A percentile compares a stretch with the other conserved stretches of the same genome.
Conservation (phyloP, 2,329 filamentous ascomycete genomes). For the Aspergillus luchuensis region DNA sequence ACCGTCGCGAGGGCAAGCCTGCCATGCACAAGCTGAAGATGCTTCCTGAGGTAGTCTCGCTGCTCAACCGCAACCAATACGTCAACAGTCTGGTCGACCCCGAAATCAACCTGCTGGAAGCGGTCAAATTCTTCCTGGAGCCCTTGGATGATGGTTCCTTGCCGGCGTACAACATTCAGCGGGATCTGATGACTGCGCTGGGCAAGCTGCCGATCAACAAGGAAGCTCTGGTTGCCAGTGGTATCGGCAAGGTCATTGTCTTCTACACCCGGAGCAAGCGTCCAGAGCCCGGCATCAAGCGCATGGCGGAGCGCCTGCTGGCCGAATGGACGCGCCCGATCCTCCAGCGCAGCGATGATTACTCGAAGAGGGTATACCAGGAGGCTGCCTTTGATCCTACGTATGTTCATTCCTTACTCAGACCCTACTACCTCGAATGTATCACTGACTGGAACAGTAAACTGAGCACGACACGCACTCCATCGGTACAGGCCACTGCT, state of each 20-base stretch:
- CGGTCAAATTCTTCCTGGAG: constrained; percentile 96
- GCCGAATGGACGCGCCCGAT: constrained; percentile 96
- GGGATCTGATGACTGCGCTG: constrained; percentile 83
- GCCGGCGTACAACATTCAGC: constrained; percentile 96
- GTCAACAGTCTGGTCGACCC: constrained; percentile 86
- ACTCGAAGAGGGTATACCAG: constrained; percentile 74
- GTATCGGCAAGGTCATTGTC: constrained; percentile 92
- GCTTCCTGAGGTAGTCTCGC: constrained; percentile 81
- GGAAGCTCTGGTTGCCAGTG: constrained; percentile 83
- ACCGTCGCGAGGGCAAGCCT: constrained; percentile 75
- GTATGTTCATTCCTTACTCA: constrained; percentile 31
- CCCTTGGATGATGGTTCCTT: constrained; percentile 91
- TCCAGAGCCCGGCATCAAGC: constrained; percentile 84
- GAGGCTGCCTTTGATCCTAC: constrained; percentile 62
- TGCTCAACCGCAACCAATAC: constrained; percentile 83
- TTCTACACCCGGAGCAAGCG: constrained; percentile 97
- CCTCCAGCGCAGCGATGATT: constrained; percentile 89
- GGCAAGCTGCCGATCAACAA: constrained; percentile 84
- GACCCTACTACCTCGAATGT: neutral
- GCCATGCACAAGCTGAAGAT: constrained; percentile 93
- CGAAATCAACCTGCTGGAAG: constrained; percentile 91
- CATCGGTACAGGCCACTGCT: constrained; percentile 42
- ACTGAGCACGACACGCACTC: constrained; percentile 34
- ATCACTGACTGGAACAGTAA: constrained; percentile 32
- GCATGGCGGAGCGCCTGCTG: constrained; percentile 87